phyloP scores from a whole-genome alignment of 2,329 filamentous ascomycete genomes.

The Fusarium sulawesiense region DNA sequence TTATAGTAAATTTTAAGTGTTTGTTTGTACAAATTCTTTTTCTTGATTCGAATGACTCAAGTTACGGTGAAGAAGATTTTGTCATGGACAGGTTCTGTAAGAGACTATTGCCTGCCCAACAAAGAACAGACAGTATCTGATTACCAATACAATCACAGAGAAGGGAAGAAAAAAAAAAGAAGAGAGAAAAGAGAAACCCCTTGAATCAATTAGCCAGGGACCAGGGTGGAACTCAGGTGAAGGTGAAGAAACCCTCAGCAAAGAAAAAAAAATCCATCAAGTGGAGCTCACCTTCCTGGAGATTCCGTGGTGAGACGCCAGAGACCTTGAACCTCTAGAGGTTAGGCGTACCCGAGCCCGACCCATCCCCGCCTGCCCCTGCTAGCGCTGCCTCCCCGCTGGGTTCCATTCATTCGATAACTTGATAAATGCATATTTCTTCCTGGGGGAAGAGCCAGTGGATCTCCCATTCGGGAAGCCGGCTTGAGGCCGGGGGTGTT shows the following conservation, averaged over 20 bases:
- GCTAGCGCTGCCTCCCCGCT: constrained; percentile 4
- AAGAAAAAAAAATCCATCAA: constrained; percentile 3
- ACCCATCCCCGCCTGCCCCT: constrained; percentile 15
- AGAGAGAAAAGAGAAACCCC: background rate
- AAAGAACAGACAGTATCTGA: background rate
- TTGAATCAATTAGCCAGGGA: constrained; percentile 26
- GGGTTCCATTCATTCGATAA: background rate
- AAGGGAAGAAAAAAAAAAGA: background rate
- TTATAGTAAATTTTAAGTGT: background rate
- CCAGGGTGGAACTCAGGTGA: constrained; percentile 30
- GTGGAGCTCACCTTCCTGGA: constrained; percentile 33
- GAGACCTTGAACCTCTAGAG: constrained; percentile 48
- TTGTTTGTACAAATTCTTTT: background rate
- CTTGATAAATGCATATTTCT: constrained; percentile 32
- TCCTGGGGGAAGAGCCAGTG: constrained; percentile 30
- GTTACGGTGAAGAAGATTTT: background rate
- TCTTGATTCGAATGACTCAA: constrained; percentile 12
- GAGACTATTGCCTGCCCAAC: background rate
- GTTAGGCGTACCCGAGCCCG: constrained; percentile 46
- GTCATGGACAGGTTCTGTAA: background rate
- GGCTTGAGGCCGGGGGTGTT: constrained; percentile 17
- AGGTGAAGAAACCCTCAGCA: background rate
- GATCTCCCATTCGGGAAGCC: constrained; percentile 27
- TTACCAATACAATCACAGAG: constrained; percentile 20
- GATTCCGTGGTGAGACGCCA: constrained; percentile 44